phyloP scores from a whole-genome alignment of 306 rosid genomes.

The Lathyrus sativus region DNA sequence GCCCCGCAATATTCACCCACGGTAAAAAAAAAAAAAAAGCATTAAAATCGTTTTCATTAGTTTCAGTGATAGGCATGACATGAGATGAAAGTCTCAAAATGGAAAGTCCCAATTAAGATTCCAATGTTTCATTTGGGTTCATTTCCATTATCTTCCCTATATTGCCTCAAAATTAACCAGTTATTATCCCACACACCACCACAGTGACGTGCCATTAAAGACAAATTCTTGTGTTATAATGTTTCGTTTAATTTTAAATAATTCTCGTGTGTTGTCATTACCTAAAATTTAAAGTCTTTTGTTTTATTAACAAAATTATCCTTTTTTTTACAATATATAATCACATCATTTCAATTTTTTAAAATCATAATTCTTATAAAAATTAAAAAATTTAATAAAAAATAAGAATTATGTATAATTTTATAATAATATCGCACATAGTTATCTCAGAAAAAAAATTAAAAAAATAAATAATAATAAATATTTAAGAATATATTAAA shows the following conservation, averaged over 20 bases:
- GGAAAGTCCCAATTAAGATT: slow-evolving; percentile 20
- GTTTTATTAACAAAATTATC: too few relatives aligned
- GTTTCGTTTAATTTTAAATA: slow-evolving; percentile 20
- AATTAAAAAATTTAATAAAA: too few relatives aligned
- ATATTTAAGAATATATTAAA: too few relatives aligned
- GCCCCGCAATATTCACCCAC: background rate
- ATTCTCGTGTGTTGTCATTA: background rate
- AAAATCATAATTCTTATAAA: too few relatives aligned
- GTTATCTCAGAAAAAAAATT: too few relatives aligned
- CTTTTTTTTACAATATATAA: too few relatives aligned
- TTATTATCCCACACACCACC: slow-evolving; percentile 33
- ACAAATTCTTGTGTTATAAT: background rate
- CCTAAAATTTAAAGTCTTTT: slow-evolving; percentile 2
- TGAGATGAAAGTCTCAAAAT: slow-evolving; percentile 19
- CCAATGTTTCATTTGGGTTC: background rate
- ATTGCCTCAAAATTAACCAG: slow-evolving; percentile 25
- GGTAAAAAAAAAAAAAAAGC: background rate
- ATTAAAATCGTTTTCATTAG: slow-evolving; percentile 1
- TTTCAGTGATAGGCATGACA: slow-evolving; percentile 3
- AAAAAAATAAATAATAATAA: too few relatives aligned
- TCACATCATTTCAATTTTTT: too few relatives aligned
- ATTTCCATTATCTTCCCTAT: background rate
- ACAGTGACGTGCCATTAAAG: slow-evolving; percentile 12
- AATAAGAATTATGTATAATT: too few relatives aligned
- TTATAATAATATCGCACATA: too few relatives aligned